A percentile compares a stretch with the other conserved stretches of the same genome.
Evolutionary conservation across 2,329 filamentous ascomycete genomes (phyloP).

Genomic region (Falciphora oryzae): DNA sequence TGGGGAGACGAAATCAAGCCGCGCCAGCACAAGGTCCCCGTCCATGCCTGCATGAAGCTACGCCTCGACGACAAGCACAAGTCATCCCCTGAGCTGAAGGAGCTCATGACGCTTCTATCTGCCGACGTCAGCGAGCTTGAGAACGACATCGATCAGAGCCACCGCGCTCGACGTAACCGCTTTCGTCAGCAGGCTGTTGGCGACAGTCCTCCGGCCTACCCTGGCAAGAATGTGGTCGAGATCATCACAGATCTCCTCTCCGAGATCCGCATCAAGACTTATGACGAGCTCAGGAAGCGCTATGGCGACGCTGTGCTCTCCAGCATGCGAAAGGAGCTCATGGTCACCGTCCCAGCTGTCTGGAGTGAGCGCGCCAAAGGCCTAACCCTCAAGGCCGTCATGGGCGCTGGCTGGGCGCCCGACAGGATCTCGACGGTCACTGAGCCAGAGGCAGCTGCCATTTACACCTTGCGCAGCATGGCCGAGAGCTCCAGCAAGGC

Average conservation of each 20-base stretch:
- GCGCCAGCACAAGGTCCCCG: constrained; percentile 18
- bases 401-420: constrained; percentile 25
- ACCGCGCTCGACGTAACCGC: too few species aligned
- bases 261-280: too few species aligned
- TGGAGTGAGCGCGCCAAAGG: constrained; percentile 34
- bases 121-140: neutral
- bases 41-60: constrained; percentile 27
- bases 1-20: constrained; percentile 21
- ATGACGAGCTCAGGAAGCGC: constrained; percentile 11
- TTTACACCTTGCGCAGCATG: constrained; percentile 29
- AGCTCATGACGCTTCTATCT: constrained; percentile 16
- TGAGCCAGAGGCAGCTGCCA: constrained; percentile 40
- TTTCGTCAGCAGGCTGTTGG: too few species aligned
- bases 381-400: constrained; percentile 30
- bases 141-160: constrained; percentile 6
- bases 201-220: constrained; percentile 12
- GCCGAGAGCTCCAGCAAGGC: constrained; percentile 15
- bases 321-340: constrained; percentile 14
- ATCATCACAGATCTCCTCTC: constrained; percentile 25
- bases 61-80: constrained; percentile 17
- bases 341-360: constrained; percentile 41
- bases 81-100: constrained; percentile 17
- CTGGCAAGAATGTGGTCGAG: constrained; percentile 19
- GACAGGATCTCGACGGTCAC: constrained; percentile 31
- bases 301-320: constrained; percentile 16